phyloP scores from a whole-genome alignment of 116 monocot genomes.

The Iris pallida region DNA sequence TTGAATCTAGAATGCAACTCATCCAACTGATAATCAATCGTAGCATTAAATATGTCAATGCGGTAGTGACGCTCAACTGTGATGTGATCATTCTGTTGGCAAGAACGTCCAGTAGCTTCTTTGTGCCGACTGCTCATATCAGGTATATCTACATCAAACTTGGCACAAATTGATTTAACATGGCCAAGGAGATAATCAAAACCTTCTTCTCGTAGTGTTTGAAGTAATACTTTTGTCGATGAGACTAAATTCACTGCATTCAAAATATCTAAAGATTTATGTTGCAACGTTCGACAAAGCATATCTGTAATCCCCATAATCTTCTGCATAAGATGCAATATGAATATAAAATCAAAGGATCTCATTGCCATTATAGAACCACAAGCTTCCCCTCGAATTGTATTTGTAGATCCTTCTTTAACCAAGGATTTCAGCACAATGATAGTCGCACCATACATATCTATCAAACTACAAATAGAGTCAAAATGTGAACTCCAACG shows the following conservation, averaged over 20 bases:
- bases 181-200: too few species aligned
- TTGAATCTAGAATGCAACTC: not conserved
- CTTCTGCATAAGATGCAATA: not conserved
- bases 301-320: not conserved
- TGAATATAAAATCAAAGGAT: not conserved
- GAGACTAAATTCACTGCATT: not conserved
- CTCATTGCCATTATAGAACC: not conserved
- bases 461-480: not conserved
- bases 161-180: too few species aligned
- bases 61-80: constrained; percentile 1
- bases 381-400: not conserved
- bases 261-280: constrained; percentile 3
- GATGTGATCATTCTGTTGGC: not conserved
- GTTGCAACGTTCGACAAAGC: not conserved
- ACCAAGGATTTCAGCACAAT: not conserved
- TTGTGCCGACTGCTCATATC: too few species aligned
- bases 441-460: not conserved
- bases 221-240: not conserved
- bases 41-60: not conserved
- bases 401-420: not conserved
- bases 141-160: too few species aligned
- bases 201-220: too few species aligned
- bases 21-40: not conserved
- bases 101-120: not conserved
- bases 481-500: not conserved